Percentiles rank a stretch among this genome's conserved stretches.
These are phyloP conservation scores for Leccinum longicurvipes DNA, from an alignment of 768 basidiomycete genomes.

Conservation along the genomic window DNA sequence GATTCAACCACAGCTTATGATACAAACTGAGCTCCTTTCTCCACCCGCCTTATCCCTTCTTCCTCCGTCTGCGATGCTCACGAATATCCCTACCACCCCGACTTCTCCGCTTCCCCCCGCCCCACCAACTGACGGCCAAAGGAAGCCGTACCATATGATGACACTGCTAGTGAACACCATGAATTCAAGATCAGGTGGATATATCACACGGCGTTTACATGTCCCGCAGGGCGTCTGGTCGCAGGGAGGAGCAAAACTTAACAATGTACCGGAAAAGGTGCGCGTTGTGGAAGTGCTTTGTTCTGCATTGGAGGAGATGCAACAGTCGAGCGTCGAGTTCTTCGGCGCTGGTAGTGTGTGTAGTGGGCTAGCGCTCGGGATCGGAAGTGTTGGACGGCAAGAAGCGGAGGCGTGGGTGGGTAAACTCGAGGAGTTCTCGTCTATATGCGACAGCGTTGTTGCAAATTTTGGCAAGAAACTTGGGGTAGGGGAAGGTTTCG, in stretches of 20 bases:
- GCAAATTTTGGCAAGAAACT: conserved; percentile 84
- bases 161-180: conserved; percentile 74
- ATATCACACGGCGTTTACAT: conserved; percentile 80
- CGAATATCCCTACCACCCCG: conserved; percentile 68
- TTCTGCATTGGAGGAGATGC: conserved; percentile 76
- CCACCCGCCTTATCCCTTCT: conserved; percentile 38
- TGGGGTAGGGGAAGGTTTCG: conserved; percentile 84
- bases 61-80: conserved; percentile 45
- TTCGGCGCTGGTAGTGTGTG: conserved; percentile 80
- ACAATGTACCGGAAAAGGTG: conserved; percentile 80
- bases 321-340: conserved; percentile 63
- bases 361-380: conserved; percentile 69
- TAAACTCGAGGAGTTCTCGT: conserved; percentile 78
- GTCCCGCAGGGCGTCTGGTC: conserved; percentile 91
- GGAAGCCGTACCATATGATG: conserved; percentile 93
- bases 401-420: conserved; percentile 77
- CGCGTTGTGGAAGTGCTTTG: conserved; percentile 78
- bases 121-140: conserved; percentile 67
- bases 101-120: conserved; percentile 73
- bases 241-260: conserved; percentile 82
- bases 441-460: conserved; percentile 75
- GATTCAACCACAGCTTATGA: conserved; percentile 45
- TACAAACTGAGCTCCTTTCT: conserved; percentile 51
- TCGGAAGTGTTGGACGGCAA: conserved; percentile 70
- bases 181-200: conserved; percentile 77